A percentile compares a stretch with the other conserved stretches of the same genome.
phyloP scores from a whole-genome alignment of 1,284 basidiomycete species.

The Sporisorium exsertum region DNA sequence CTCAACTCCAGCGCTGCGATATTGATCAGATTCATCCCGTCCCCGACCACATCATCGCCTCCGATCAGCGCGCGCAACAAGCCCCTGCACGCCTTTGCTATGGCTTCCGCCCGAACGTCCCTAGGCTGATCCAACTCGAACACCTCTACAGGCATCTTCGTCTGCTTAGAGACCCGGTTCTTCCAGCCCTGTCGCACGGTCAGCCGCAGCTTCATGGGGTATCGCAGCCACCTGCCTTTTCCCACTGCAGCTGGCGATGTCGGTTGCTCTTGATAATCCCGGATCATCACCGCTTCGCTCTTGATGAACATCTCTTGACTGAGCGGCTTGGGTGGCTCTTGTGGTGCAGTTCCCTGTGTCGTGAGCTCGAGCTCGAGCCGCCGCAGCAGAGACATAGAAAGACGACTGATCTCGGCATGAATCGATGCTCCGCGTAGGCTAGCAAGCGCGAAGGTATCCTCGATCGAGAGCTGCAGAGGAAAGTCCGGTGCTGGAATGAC shows the following conservation, averaged over 20 bases:
- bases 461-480: conserved; percentile 68
- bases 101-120: conserved; percentile 21
- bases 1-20: conserved; percentile 59
- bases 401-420: conserved; percentile 36
- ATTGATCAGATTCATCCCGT: conserved; percentile 59
- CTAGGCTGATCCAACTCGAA: conserved; percentile 42
- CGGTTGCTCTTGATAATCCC: conserved; percentile 30
- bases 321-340: conserved; percentile 13
- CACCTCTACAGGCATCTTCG: conserved; percentile 59
- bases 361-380: conserved; percentile 63
- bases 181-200: conserved; percentile 51
- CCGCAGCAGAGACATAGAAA: conserved; percentile 48
- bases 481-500: conserved; percentile 67
- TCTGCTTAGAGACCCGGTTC: conserved; percentile 51
- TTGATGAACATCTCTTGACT: conserved; percentile 32
- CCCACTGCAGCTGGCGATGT: neutral
- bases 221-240: conserved; percentile 47
- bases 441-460: conserved; percentile 65
- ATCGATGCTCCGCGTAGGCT: conserved; percentile 41
- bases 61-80: conserved; percentile 43
- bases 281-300: conserved; percentile 25
- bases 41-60: conserved; percentile 45
- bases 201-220: conserved; percentile 55
- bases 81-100: conserved; percentile 37
- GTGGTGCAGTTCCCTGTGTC: neutral